Evolutionary conservation across 148 eudicot genomes (phyloP).

Genomic region (Spergularia bocconei): DNA sequence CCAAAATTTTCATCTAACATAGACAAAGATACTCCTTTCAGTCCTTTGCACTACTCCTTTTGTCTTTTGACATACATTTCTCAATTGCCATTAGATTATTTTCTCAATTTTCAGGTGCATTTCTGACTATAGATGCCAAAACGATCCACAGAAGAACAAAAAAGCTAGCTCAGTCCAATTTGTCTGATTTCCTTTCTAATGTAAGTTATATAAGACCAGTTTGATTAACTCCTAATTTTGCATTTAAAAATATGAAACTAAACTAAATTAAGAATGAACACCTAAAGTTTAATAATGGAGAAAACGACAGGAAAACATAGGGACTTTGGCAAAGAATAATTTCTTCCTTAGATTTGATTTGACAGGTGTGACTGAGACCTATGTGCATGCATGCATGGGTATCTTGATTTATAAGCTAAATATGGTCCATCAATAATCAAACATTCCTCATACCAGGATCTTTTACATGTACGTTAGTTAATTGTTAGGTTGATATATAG

Average conservation of each 20-base stretch:
- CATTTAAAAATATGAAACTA: background rate
- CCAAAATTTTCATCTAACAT: no score
- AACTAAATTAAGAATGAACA: background rate
- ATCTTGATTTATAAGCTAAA: constrained; percentile 21
- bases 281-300: background rate
- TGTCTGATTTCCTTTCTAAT: no score
- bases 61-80: no score
- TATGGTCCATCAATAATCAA: constrained; percentile 21
- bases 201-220: background rate
- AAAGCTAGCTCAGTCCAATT: no score
- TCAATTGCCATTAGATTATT: no score
- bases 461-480: constrained; percentile 11
- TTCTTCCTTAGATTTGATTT: background rate
- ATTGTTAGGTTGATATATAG: background rate
- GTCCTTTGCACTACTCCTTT: no score
- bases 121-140: no score
- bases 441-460: constrained; percentile 23
- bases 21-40: no score
- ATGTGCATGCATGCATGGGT: background rate
- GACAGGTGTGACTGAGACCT: constrained; percentile 7
- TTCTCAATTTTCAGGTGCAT: no score
- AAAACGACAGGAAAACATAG: background rate
- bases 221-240: no score
- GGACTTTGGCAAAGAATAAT: background rate
- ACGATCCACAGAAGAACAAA: no score